Conservation (phyloP, 176 grass and related monocot genomes). For the Carex myosuroides region DNA sequence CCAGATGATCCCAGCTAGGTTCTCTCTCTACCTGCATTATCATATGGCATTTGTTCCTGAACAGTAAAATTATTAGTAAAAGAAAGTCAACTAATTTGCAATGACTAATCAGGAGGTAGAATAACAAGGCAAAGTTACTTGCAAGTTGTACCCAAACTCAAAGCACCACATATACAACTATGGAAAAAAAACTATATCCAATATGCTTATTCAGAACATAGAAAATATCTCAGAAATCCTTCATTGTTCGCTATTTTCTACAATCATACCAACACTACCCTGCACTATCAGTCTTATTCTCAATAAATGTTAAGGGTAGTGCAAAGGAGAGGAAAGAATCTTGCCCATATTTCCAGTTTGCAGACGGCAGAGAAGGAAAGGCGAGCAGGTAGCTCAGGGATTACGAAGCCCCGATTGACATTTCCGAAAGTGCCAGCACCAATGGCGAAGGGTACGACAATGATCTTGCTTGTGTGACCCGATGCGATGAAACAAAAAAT, state of each 20-base stretch:
- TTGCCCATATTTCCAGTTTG: background rate
- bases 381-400: background rate
- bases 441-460: background rate
- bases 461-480: background rate
- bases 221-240: background rate
- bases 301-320: background rate
- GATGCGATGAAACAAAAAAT: no score
- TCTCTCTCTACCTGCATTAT: background rate
- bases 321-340: background rate
- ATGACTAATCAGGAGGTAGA: no score
- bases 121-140: no score
- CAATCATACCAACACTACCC: no score
- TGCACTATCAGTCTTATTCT: no score
- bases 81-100: no score
- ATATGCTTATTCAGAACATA: background rate
- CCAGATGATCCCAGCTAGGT: background rate
- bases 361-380: background rate
- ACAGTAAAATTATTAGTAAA: background rate
- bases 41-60: background rate
- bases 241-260: background rate
- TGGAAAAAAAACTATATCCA: background rate
- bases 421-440: background rate
- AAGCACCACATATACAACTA: background rate
- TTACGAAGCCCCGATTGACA: background rate
- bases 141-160: no score